These are phyloP conservation scores for Ophiostoma fasciatum DNA, from an alignment of 2,329 filamentous ascomycete genomes.

Conservation along the genomic window DNA sequence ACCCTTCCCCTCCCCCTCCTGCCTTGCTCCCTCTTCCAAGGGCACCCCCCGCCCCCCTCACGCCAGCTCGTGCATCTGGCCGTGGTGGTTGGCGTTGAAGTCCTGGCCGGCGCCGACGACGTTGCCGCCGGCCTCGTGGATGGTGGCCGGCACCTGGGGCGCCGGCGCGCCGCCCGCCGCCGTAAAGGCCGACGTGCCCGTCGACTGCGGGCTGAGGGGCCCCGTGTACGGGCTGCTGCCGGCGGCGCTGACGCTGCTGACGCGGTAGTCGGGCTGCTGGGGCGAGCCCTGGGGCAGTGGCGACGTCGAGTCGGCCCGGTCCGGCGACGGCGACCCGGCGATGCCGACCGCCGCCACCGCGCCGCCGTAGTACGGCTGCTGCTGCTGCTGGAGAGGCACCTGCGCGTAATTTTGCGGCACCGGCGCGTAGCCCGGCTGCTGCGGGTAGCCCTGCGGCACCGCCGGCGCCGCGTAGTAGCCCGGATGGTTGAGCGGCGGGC, in stretches of 20 bases:
- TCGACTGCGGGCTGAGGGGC: constrained; percentile 8
- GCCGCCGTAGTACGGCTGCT: constrained; percentile 4
- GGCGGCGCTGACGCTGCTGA: constrained; percentile 7
- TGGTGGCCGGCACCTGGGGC: constrained; percentile 9
- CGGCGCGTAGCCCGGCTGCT: constrained; percentile 1
- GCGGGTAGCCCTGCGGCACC: background rate
- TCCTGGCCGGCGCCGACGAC: constrained; percentile 2
- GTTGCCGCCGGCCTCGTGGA: constrained; percentile 10
- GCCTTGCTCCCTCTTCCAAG: background rate
- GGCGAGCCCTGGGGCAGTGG: constrained; percentile 3
- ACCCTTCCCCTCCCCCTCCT: background rate
- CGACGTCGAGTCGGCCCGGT: constrained; percentile 7
- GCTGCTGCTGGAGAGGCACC: background rate
- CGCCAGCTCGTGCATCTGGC: constrained; percentile 11
- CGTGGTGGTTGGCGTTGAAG: constrained; percentile 10
- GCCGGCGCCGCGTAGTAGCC: constrained; percentile 2
- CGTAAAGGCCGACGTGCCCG: background rate
- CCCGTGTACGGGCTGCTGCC: constrained; percentile 1
- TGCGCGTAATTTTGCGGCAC: no score
- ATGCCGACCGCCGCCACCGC: background rate
- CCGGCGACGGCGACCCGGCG: background rate
- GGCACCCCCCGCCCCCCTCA: background rate
- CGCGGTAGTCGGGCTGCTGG: constrained; percentile 5
- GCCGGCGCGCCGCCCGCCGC: background rate
- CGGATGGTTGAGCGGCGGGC: constrained; percentile 2